phyloP scores from a whole-genome alignment of 192 early-diverging fungal species.

The Umbelopsis sp. region DNA sequence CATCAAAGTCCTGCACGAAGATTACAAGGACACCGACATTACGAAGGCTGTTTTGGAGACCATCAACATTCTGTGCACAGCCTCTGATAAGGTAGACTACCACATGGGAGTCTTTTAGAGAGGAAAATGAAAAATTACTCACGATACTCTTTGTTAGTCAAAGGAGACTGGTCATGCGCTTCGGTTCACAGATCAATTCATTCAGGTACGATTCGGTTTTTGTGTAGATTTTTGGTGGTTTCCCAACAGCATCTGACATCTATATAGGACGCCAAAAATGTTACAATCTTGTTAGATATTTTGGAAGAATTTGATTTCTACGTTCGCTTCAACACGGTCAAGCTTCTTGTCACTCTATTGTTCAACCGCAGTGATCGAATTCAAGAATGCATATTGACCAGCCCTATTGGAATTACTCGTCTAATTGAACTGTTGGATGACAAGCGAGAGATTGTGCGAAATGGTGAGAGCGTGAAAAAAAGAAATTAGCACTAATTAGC shows the following conservation, averaged over 20 bases:
- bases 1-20: constrained; percentile 72
- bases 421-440: constrained; percentile 96
- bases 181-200: constrained; percentile 44
- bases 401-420: constrained; percentile 80
- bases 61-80: constrained; percentile 75
- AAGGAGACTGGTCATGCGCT: constrained; percentile 23
- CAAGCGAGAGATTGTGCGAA: constrained; percentile 92
- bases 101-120: too few relatives aligned
- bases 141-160: neutral
- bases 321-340: constrained; percentile 88
- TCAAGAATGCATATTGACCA: constrained; percentile 85
- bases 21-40: constrained; percentile 84
- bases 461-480: constrained; percentile 55
- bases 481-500: neutral
- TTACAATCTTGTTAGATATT: constrained; percentile 82
- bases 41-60: constrained; percentile 87
- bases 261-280: constrained; percentile 63
- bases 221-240: neutral
- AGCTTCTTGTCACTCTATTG: constrained; percentile 80
- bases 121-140: too few relatives aligned
- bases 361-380: constrained; percentile 59
- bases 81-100: constrained; percentile 20
- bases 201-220: constrained; percentile 32
- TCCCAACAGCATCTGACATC: constrained; percentile 22
- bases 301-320: constrained; percentile 94